Base-by-base conservation (phyloP, 192 early-diverging fungal species). In the Backusella parvicylindrica region DNA sequence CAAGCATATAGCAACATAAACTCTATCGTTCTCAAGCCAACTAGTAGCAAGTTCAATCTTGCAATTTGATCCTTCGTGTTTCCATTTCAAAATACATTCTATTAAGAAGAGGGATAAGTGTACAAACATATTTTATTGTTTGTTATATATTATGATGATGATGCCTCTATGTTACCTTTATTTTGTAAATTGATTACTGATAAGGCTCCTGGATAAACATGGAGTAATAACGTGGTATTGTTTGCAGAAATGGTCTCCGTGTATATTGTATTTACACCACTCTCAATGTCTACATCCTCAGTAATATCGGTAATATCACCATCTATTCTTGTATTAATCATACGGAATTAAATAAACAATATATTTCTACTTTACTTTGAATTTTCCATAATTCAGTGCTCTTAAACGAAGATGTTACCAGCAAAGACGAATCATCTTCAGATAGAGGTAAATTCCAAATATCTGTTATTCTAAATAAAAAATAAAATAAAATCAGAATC, bases 401-500 rank as follows among this genome's bases (percentile, higher is more conserved):
- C 11, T 56, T 11, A 56, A 56, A 26, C 2, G 50, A 56, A 12
- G 50, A n/a, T 8, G 23, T 56, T 26, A 56, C 26, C 26, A 56
- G 12, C 9, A 56, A 9, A 12, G 53, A 26, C 0, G 23, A 56
- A 9, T 56, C 53, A 26, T 28, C 9, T 56, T 56, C 23, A 3
- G 70, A 71, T 53, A 49, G 6, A 26, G 70, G 26, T 47, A 69
- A 56, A 56, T 38, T 36, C 73, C 73, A 74, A 30, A 66, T 41
- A 26, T 47, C 15, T 1, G 63, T 30, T 30, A 66, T 35, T 23
- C 73, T 74, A 31, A 31, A 18, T n/a, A 37, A 26, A 1, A 41
- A 28, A 13, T 1, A 40, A 16, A 35, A 36, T n/a, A 40, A 40
- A 3, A 67, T 35, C 8, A 65, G 5, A 1, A 8, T 64, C 3